Evolutionary conservation across 1,139 yeast genomes (phyloP), one percentile per base, ranked within the genome.

Genomic region (Suhomyces wounanorum): DNA sequence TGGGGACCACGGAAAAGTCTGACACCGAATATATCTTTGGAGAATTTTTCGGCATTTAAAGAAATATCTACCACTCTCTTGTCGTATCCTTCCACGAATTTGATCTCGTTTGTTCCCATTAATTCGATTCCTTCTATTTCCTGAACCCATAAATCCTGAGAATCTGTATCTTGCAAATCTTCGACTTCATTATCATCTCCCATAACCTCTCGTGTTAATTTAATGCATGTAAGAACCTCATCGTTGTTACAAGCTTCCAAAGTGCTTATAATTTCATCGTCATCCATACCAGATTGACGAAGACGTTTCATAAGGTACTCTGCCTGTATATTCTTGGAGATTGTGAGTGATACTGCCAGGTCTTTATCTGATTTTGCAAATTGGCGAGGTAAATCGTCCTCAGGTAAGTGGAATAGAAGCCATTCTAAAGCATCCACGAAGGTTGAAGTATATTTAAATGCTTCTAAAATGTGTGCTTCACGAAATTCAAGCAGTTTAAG

Each of bases 341-440:
- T 70, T 43, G 73, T 82, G 44, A 83, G 68, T 28, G 77, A 69
- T 11, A 82, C 77, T 35, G 71, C 72, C 1, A 81, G 70, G 54
- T 79, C 82, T 40, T 74, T 68, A 28, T 76, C 77, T 14, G 76
- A 64, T 55, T 79, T 77, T 31, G 78, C 64, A 63, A 79, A 79
- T 46, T 79, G 65, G 17, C 67, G 62, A 0, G 99, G 99, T 42
- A 94, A 70, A 62, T 94, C 99, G 63, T 91, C 98, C 60, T 92
- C 97, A 0, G 98, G 98, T 3, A 92, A 79, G 61, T 92, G 95
- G 59, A 92, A 85, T 13, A 92, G 69, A 21, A 92, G 77, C 89
- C 96, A 94, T 48, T 94, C 95, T 36, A 89, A 69, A 1, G 88
- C 80, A 49, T 78, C 82, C 0, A 71, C 69, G 40, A 85, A 84